Evolutionary conservation across 352 stramenopile species (phyloP).

Genomic region (Phytophthora brassicae): DNA sequence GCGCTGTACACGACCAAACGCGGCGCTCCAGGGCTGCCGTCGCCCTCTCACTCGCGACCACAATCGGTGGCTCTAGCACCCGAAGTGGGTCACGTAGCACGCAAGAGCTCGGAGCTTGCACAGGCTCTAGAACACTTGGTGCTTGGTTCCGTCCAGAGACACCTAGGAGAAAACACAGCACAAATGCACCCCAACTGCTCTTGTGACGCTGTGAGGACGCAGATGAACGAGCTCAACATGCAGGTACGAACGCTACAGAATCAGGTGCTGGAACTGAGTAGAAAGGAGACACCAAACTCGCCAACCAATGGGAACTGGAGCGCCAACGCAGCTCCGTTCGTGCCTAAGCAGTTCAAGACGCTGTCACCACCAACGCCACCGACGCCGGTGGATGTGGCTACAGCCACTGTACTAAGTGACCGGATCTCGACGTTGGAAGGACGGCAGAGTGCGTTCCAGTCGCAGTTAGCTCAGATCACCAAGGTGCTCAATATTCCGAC

Average conservation of each 20-base stretch:
- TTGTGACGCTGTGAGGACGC: constrained; percentile 43
- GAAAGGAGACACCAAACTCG: constrained; percentile 13
- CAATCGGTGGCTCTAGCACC: not conserved
- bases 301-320: constrained; percentile 31
- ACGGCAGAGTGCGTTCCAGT: constrained; percentile 80
- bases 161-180: constrained; percentile 14
- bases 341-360: constrained; percentile 31
- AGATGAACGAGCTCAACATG: constrained; percentile 54
- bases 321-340: constrained; percentile 27
- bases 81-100: constrained; percentile 33
- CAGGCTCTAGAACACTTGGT: constrained; percentile 63
- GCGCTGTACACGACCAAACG: constrained; percentile 17
- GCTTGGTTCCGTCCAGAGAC: constrained; percentile 37
- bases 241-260: constrained; percentile 53
- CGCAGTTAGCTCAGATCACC: constrained; percentile 74
- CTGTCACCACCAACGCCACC: constrained; percentile 6
- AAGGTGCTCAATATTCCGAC: constrained; percentile 67
- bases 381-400: constrained; percentile 14
- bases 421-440: constrained; percentile 78
- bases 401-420: constrained; percentile 56
- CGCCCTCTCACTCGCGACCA: constrained; percentile 7
- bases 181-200: constrained; percentile 29
- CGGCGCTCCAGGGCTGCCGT: constrained; percentile 12
- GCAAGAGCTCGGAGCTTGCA: constrained; percentile 62
- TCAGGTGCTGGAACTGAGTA: constrained; percentile 41